Evolutionary conservation across 805 yeast species (phyloP).

Genomic region (Ogataea trehalophila): DNA sequence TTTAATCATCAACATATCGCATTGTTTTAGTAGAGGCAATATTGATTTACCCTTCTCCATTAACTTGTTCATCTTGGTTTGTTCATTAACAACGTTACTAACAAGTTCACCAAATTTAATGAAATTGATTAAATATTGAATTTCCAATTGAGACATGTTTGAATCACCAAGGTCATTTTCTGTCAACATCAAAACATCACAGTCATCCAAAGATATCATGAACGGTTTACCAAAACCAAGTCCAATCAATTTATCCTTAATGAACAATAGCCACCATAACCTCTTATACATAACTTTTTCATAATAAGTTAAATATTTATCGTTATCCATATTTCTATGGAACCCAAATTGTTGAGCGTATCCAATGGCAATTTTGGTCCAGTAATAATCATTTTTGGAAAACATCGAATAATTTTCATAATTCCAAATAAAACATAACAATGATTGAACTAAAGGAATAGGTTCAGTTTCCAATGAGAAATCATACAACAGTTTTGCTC

Average conservation of each 20-base stretch:
- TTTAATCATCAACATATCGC: conserved; percentile 72
- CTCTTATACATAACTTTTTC: conserved; percentile 23
- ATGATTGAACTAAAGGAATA: conserved; percentile 54
- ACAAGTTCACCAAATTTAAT: conserved; percentile 67
- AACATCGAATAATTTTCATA: conserved; percentile 22
- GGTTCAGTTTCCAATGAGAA: conserved; percentile 67
- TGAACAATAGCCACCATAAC: conserved; percentile 70
- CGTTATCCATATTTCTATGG: conserved; percentile 41
- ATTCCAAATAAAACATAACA: conserved; percentile 28
- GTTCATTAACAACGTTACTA: conserved; percentile 64
- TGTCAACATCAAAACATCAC: conserved; percentile 70
- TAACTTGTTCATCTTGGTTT: conserved; percentile 66
- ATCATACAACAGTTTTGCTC: conserved; percentile 62
- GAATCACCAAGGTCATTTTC: conserved; percentile 61
- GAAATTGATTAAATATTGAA: conserved; percentile 54
- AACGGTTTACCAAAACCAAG: conserved; percentile 73
- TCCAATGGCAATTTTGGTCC: conserved; percentile 68
- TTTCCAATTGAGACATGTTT: conserved; percentile 43
- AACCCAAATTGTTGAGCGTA: conserved; percentile 75
- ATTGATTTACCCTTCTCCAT: conserved; percentile 38
- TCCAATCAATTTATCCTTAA: conserved; percentile 64
- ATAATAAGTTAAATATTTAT: conserved; percentile 9
- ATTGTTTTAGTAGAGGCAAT: conserved; percentile 42
- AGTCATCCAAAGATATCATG: conserved; percentile 63
- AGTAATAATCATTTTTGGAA: conserved; percentile 64